A percentile compares a stretch with the other conserved stretches of the same genome.
Conservation (phyloP, 345 rosid genomes). For the Eucalyptus paniculata region DNA sequence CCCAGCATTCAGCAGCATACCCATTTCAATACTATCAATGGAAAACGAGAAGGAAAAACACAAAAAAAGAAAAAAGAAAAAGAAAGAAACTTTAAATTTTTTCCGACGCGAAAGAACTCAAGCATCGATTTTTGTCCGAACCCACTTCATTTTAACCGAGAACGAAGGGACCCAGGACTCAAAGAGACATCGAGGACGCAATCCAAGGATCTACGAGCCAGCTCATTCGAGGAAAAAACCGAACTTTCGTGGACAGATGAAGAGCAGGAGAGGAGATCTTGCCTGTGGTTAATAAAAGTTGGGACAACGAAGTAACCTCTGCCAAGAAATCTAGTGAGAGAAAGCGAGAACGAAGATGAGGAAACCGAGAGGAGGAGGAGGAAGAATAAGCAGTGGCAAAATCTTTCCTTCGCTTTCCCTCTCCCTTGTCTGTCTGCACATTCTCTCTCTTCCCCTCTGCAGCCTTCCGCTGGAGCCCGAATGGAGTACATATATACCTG, state of each 20-base stretch:
- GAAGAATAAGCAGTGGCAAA: not conserved
- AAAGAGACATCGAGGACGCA: not conserved
- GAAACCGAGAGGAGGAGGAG: not conserved
- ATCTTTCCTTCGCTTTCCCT: not conserved
- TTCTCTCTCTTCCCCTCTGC: not conserved
- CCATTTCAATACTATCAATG: not conserved
- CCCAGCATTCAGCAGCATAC: not conserved
- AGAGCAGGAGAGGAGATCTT: not conserved
- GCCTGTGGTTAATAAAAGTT: slow-evolving; percentile 28
- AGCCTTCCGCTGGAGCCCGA: not conserved
- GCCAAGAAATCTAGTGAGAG: not conserved
- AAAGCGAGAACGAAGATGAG: not conserved
- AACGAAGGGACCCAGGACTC: not conserved
- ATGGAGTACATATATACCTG: not conserved
- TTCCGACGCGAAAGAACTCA: not conserved
- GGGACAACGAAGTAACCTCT: not conserved
- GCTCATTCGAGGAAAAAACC: not conserved
- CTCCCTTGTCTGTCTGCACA: not conserved
- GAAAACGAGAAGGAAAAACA: not conserved
- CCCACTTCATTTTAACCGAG: not conserved
- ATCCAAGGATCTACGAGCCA: not conserved
- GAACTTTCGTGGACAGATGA: not conserved
- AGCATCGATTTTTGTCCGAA: not conserved
- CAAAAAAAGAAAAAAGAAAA: not conserved
- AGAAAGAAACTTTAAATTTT: not conserved